A percentile compares a stretch with the other conserved stretches of the same genome.
phyloP scores from a whole-genome alignment of 2,329 filamentous ascomycete species.

The Fusarium caatingaense region DNA sequence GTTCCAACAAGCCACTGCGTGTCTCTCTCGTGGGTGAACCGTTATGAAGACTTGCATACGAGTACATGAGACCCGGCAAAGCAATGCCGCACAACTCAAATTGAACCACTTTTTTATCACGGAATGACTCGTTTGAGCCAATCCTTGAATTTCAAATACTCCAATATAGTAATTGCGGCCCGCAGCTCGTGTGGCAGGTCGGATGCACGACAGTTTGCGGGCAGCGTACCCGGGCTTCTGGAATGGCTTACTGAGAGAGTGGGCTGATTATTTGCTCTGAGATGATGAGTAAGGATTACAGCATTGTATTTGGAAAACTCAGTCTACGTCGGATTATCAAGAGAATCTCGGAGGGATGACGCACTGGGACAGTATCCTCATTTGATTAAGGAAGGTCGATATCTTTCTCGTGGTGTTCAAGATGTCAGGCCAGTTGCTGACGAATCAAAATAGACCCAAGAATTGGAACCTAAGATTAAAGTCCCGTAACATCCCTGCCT shows the following conservation, averaged over 20 bases:
- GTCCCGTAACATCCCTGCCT: background rate
- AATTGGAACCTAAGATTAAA: background rate
- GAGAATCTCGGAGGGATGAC: background rate
- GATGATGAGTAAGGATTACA: background rate
- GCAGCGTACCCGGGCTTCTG: background rate
- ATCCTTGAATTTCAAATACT: background rate
- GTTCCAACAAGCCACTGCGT: background rate
- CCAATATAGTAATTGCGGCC: constrained; percentile 2
- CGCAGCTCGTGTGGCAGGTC: background rate
- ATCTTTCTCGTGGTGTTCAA: background rate
- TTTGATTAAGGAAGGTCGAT: background rate
- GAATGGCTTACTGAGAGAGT: constrained; percentile 3
- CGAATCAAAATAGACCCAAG: background rate
- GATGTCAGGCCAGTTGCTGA: background rate
- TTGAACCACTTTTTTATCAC: background rate
- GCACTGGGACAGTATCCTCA: background rate
- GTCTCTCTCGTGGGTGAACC: background rate
- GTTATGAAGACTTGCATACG: background rate
- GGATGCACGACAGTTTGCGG: background rate
- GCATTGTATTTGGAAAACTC: background rate
- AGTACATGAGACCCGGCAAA: background rate
- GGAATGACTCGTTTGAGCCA: background rate
- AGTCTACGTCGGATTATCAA: background rate
- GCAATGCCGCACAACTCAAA: constrained; percentile 4
- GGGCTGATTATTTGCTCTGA: background rate